A percentile compares a stretch with the other conserved stretches of the same genome.
phyloP scores from a whole-genome alignment of 306 rosid genomes.

The Pterocarpus santalinus region DNA sequence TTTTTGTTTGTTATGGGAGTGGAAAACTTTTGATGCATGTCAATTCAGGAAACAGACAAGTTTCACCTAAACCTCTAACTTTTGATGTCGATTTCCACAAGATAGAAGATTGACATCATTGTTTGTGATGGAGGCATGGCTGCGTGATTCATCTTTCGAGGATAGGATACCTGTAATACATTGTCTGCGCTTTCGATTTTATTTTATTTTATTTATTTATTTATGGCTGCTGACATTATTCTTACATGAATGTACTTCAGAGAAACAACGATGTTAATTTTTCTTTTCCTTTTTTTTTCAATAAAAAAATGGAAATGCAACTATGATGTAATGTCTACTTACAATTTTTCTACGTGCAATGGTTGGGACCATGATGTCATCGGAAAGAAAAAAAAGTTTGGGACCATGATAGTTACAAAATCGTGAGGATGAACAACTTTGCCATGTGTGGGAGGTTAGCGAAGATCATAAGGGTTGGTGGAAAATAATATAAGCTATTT shows the following conservation, averaged over 20 bases:
- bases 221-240: not conserved
- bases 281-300: not conserved
- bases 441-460: not conserved
- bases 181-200: not conserved
- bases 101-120: conserved; percentile 21
- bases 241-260: conserved; percentile 27
- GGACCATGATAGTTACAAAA: too few species aligned
- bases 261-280: not conserved
- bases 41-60: conserved; percentile 9
- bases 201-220: not conserved
- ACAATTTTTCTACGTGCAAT: conserved; percentile 23
- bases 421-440: conserved; percentile 5
- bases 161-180: conserved; percentile 26
- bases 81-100: conserved; percentile 28
- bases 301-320: too few species aligned
- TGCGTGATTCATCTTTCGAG: conserved; percentile 43
- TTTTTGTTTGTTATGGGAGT: not conserved
- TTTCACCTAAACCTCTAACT: not conserved
- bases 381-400: too few species aligned
- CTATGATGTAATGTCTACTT: not conserved
- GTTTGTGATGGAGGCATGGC: conserved; percentile 43
- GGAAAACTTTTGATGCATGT: conserved; percentile 26
- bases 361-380: conserved; percentile 25
- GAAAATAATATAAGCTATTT: too few species aligned
- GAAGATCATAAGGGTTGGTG: too few species aligned